Percentiles rank a stretch among this genome's conserved stretches.
phyloP scores from a whole-genome alignment of 192 early-diverging fungal species.

The Umbelopsis sp. region DNA sequence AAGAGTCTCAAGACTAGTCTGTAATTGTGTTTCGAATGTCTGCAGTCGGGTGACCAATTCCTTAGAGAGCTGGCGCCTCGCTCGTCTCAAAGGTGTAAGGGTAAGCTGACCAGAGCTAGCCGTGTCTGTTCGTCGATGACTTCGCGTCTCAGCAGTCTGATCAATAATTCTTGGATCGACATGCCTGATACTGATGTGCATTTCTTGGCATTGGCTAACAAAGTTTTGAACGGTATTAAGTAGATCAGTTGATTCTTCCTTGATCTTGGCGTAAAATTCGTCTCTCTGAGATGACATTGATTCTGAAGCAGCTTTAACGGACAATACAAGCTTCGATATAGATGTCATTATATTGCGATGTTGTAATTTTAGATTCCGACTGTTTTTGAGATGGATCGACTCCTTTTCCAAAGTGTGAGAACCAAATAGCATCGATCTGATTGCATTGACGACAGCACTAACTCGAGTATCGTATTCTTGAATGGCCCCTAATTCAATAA shows the following conservation, averaged over 20 bases:
- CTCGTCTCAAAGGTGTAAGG: background rate
- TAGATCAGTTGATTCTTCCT: conserved; percentile 74
- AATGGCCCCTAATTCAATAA: background rate
- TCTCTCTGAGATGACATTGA: background rate
- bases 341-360: conserved; percentile 83
- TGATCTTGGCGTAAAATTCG: conserved; percentile 65
- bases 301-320: conserved; percentile 80
- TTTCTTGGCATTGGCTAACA: conserved; percentile 46
- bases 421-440: conserved; percentile 86
- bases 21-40: background rate
- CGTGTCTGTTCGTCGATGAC: background rate
- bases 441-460: conserved; percentile 71
- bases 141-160: background rate
- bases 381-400: conserved; percentile 63
- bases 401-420: conserved; percentile 76
- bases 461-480: conserved; percentile 31
- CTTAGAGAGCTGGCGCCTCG: background rate
- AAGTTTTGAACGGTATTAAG: conserved; percentile 76
- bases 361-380: conserved; percentile 66
- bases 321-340: conserved; percentile 81
- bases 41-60: background rate
- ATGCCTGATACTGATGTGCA: conserved; percentile 41
- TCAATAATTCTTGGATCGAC: conserved; percentile 43
- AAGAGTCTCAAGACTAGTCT: conserved; percentile 5
- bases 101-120: background rate